A percentile compares a stretch with the other conserved stretches of the same genome.
Conservation (phyloP, 257 asterid species). For the Handroanthus guayacan region DNA sequence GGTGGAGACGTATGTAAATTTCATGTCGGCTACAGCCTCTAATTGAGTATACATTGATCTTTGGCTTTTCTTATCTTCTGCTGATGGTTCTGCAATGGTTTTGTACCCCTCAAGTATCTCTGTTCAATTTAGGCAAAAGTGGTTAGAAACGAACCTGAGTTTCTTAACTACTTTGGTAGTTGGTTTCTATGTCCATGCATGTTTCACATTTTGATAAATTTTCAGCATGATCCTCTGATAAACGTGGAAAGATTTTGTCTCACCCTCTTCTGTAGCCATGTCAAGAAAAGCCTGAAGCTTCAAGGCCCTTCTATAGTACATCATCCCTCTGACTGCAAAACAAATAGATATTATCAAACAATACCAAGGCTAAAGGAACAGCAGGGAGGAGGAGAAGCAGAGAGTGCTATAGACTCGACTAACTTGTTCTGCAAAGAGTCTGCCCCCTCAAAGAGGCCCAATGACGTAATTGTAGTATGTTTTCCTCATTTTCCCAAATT, state of each 20-base stretch:
- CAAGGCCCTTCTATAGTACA: slow-evolving; percentile 97
- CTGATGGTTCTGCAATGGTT: slow-evolving; percentile 70
- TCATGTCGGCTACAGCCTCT: slow-evolving; percentile 99
- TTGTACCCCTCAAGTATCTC: slow-evolving; percentile 91
- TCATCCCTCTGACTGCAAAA: slow-evolving; percentile 96
- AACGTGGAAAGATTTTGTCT: slow-evolving; percentile 25
- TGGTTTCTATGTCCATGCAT: neutral
- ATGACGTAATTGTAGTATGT: slow-evolving; percentile 88
- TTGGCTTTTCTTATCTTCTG: slow-evolving; percentile 86
- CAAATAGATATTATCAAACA: slow-evolving; percentile 27
- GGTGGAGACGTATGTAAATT: slow-evolving; percentile 96
- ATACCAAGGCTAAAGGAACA: slow-evolving; percentile 25
- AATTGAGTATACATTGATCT: slow-evolving; percentile 88
- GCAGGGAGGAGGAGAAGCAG: neutral
- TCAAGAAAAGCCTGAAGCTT: slow-evolving; percentile 99
- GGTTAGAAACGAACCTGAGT: slow-evolving; percentile 32
- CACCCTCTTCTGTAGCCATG: slow-evolving; percentile 92
- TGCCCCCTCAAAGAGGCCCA: slow-evolving; percentile 99
- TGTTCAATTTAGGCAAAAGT: slow-evolving; percentile 45
- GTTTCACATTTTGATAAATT: slow-evolving; percentile 21
- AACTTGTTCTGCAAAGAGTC: slow-evolving; percentile 95
- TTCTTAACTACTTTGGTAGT: slow-evolving; percentile 18
- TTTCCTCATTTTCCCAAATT: slow-evolving; percentile 88
- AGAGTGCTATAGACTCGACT: slow-evolving; percentile 17
- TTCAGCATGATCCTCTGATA: slow-evolving; percentile 28